Percentiles rank a stretch among this genome's conserved stretches.
Evolutionary conservation across 2,329 filamentous ascomycete species (phyloP).

Genomic region (Fusarium fujikuroi): DNA sequence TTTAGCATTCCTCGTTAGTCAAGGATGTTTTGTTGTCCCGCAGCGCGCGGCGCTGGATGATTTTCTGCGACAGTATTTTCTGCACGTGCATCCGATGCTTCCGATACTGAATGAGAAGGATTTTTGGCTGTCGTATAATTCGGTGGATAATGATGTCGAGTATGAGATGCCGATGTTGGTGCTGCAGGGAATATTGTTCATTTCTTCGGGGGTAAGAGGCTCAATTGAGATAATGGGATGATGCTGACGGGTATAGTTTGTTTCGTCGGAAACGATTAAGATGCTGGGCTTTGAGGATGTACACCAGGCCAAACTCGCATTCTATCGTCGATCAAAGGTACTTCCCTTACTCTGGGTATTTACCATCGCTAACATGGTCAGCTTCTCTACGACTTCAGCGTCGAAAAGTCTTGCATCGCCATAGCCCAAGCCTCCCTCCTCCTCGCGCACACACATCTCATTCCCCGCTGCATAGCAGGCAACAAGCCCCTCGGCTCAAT

Average conservation of each 20-base stretch:
- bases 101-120: constrained; percentile 43
- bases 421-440: constrained; percentile 41
- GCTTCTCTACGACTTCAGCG: constrained; percentile 43
- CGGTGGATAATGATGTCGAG: constrained; percentile 1
- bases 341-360: fast-evolving
- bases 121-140: constrained; percentile 40
- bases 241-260: constrained; percentile 22
- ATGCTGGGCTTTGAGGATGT: constrained; percentile 37
- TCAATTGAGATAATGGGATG: fast-evolving
- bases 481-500: constrained; percentile 42
- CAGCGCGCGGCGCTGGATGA: constrained; percentile 40
- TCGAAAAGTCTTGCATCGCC: constrained; percentile 38
- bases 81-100: constrained; percentile 46
- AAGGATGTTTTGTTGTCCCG: constrained; percentile 44
- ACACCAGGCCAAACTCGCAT: constrained; percentile 39
- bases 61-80: constrained; percentile 45
- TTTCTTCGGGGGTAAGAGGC: constrained; percentile 31
- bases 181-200: constrained; percentile 38
- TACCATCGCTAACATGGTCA: background rate
- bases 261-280: constrained; percentile 32
- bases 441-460: constrained; percentile 40
- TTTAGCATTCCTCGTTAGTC: constrained; percentile 37
- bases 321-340: constrained; percentile 41
- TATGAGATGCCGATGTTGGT: constrained; percentile 39
- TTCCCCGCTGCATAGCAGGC: constrained; percentile 39